These are phyloP conservation scores for Psilocybe sp. DNA, from an alignment of 768 basidiomycete genomes.

Conservation along the genomic window DNA sequence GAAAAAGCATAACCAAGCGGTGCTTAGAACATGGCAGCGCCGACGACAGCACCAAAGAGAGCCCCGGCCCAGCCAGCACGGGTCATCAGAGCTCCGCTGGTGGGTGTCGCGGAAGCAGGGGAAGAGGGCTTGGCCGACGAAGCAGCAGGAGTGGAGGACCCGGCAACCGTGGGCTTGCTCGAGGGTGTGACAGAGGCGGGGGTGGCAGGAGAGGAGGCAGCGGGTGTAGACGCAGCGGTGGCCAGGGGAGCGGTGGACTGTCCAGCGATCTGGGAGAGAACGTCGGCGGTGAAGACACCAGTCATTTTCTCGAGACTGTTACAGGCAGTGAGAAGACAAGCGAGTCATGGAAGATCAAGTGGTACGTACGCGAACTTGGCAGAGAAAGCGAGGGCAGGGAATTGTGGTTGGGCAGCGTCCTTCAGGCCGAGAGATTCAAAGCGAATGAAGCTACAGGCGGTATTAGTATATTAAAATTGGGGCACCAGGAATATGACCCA, in stretches of 20 bases:
- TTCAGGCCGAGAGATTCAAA: conserved; percentile 57
- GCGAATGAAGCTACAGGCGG: conserved; percentile 65
- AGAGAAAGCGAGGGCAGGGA: conserved; percentile 70
- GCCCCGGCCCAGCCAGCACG: conserved; percentile 31
- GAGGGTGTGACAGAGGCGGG: conserved; percentile 15
- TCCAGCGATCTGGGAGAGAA: conserved; percentile 59
- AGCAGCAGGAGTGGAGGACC: conserved; percentile 13
- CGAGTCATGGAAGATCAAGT: background rate
- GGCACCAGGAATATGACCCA: conserved; percentile 25
- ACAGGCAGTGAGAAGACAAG: background rate
- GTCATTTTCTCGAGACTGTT: conserved; percentile 67
- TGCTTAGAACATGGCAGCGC: conserved; percentile 34
- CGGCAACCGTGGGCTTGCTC: conserved; percentile 15
- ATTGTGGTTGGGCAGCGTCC: conserved; percentile 50
- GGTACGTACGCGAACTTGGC: conserved; percentile 67
- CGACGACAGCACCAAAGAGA: conserved; percentile 32
- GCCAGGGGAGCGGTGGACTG: conserved; percentile 56
- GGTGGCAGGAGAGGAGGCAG: conserved; percentile 10
- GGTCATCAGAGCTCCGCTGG: conserved; percentile 20
- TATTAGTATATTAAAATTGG: conserved; percentile 3
- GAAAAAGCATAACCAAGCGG: background rate
- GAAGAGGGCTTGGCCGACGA: too few species aligned
- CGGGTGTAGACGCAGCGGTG: conserved; percentile 15
- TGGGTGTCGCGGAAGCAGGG: too few species aligned
- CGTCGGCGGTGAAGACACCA: conserved; percentile 58